Base-by-base conservation (phyloP, 768 basidiomycete species). In the Mycena galopus region DNA sequence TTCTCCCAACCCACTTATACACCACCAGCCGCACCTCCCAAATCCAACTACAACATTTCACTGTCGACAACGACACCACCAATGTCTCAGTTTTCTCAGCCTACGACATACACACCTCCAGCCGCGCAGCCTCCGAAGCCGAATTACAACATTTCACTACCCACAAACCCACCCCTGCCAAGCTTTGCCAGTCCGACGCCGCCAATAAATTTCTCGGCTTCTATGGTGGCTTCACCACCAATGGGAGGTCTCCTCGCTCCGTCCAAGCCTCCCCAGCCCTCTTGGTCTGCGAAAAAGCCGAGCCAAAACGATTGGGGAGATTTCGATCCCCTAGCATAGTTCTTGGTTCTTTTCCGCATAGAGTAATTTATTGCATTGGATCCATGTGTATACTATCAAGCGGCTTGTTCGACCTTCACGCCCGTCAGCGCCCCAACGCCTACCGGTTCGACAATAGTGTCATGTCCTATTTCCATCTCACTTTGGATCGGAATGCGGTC, bases 271-370 rank as follows among this genome's bases (percentile, higher is more conserved):
- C 78, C 88, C 32, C 89, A 89, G 71, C 84, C 88, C 14, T 82
- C 87, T 14, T 87, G 89, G 77, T 75, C 84, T 8, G 79, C 85
- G 19, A 90, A 90, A 73, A 87, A 85, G 57, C 75, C 87, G 17
- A 87, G 90, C 35, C 92, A 92, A 75, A 87, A 91, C 73, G 91
- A 91, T 70, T 94, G 93, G 92, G 90, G 89, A 27, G 94, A 94
- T 79, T 96, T 96, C 78, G 94, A 96, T 83, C 94, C 94, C 16
- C 82, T 94, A 55, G 86, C 88, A 61, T 93, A 81, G 73, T 65
- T 53, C 8, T 55, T 29, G 57, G 10, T 29, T 33, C 19, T 37
- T 71, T 61, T 67, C 73, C 56, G 19, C 30, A 59, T 72, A 67
- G 60, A 62, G 51, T 69, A 69, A 71, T 70, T 73, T 75, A 64